These are phyloP conservation scores for Collybia mongolica DNA, from an alignment of 768 basidiomycete genomes.

Conservation along the genomic window DNA sequence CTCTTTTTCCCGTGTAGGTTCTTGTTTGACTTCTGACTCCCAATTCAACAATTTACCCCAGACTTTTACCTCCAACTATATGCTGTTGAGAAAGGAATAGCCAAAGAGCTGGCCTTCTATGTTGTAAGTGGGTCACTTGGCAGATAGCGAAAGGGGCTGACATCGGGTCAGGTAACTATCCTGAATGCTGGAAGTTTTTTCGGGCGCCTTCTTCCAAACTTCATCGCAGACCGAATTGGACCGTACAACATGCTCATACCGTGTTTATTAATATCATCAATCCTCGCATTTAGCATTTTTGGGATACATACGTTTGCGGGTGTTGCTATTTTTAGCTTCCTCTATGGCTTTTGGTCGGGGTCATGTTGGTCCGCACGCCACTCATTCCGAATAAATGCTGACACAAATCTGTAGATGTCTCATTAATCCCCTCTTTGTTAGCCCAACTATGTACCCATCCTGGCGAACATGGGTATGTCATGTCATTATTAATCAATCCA, in stretches of 20 bases:
- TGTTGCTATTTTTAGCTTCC: conserved; percentile 38
- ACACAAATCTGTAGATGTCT: conserved; percentile 29
- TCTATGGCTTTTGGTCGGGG: conserved; percentile 58
- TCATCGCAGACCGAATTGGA: conserved; percentile 50
- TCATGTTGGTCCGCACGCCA: conserved; percentile 38
- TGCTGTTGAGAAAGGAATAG: conserved; percentile 40
- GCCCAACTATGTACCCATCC: conserved; percentile 31
- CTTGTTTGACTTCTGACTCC: conserved; percentile 6
- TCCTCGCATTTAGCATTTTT: conserved; percentile 46
- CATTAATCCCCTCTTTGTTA: conserved; percentile 37
- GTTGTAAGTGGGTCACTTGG: conserved; percentile 30
- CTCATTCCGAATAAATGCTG: not conserved
- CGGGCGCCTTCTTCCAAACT: conserved; percentile 56
- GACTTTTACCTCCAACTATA: conserved; percentile 59
- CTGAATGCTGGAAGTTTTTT: conserved; percentile 51
- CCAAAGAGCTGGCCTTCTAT: conserved; percentile 42
- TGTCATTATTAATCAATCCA: not conserved
- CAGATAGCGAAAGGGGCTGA: not conserved
- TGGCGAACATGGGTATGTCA: conserved; percentile 4
- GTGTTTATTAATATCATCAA: conserved; percentile 36
- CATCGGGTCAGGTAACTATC: conserved; percentile 38
- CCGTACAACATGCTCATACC: conserved; percentile 50
- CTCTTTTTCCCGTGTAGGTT: conserved; percentile 52
- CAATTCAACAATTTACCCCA: conserved; percentile 15
- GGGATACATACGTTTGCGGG: conserved; percentile 34